phyloP scores from a whole-genome alignment of 129 eudicot genomes.

The Tagetes patula region DNA sequence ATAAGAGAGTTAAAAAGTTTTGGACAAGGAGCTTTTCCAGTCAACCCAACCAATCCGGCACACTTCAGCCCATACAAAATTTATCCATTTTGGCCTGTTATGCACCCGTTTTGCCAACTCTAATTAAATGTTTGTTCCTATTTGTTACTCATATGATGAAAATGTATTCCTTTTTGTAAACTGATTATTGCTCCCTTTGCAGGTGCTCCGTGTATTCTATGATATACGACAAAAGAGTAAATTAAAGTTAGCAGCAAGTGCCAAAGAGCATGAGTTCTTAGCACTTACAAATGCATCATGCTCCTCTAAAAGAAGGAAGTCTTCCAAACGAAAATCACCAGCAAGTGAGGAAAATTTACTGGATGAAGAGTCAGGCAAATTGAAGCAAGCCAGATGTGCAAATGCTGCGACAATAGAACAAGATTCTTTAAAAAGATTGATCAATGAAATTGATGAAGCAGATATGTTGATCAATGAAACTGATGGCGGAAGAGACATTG shows the following conservation, averaged over 20 bases:
- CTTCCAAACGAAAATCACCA: conserved; percentile 22
- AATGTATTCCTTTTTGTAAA: background rate
- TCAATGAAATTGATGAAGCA: conserved; percentile 32
- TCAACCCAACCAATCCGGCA: background rate
- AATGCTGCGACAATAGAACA: conserved; percentile 32
- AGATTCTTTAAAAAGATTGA: conserved; percentile 18
- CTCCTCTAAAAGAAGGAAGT: conserved; percentile 54
- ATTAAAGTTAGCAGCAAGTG: conserved; percentile 33
- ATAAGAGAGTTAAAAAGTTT: background rate
- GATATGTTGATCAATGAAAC: conserved; percentile 27
- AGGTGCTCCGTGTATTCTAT: conserved; percentile 74
- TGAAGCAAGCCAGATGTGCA: conserved; percentile 26
- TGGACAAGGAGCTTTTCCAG: background rate
- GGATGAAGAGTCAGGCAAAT: conserved; percentile 27
- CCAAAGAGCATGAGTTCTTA: conserved; percentile 26
- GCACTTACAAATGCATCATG: conserved; percentile 19
- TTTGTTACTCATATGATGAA: background rate
- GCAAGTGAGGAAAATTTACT: conserved; percentile 31
- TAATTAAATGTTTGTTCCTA: conserved; percentile 7
- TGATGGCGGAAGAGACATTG: conserved; percentile 38
- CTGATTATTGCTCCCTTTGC: conserved; percentile 23
- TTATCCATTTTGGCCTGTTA: background rate
- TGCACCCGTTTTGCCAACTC: background rate
- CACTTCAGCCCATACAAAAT: background rate
- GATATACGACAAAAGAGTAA: conserved; percentile 58